Percentiles rank a stretch among this genome's conserved stretches.
These are phyloP conservation scores for Dendrobium officinale DNA, from an alignment of 106 monocot genomes.

Conservation along the genomic window DNA sequence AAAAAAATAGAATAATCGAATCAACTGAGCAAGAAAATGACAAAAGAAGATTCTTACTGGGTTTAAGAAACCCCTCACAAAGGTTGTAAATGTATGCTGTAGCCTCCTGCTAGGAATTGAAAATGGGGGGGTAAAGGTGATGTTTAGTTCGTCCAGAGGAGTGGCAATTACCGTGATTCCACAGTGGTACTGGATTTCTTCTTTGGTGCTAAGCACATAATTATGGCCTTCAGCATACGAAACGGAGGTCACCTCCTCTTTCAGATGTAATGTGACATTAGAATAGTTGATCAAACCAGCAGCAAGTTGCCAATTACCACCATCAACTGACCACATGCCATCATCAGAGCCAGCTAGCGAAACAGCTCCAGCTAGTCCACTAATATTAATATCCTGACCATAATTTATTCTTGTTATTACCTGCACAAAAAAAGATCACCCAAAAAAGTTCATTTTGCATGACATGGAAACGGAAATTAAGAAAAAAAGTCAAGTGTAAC, in stretches of 20 bases:
- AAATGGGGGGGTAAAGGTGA: slow-evolving; percentile 65
- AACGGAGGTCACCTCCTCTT: slow-evolving; percentile 62
- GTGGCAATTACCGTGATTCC: slow-evolving; percentile 66
- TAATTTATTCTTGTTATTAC: slow-evolving; percentile 95
- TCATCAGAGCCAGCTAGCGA: slow-evolving; percentile 82
- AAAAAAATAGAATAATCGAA: background rate
- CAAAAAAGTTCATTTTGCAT: background rate
- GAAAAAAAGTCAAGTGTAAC: background rate
- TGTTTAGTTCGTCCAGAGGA: slow-evolving; percentile 88
- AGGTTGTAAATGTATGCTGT: slow-evolving; percentile 89
- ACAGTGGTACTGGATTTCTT: slow-evolving; percentile 55
- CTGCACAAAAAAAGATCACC: slow-evolving; percentile 19
- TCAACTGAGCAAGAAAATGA: background rate
- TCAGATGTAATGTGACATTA: slow-evolving; percentile 51
- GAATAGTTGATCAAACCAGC: slow-evolving; percentile 65
- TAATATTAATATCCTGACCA: slow-evolving; percentile 73
- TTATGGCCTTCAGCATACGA: slow-evolving; percentile 28
- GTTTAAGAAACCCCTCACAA: slow-evolving; percentile 78
- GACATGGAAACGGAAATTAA: background rate
- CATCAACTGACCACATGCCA: slow-evolving; percentile 76
- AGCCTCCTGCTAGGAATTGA: slow-evolving; percentile 70
- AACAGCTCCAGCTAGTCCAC: slow-evolving; percentile 91
- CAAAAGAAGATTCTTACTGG: slow-evolving; percentile 47
- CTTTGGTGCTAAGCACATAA: slow-evolving; percentile 54
- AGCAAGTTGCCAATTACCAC: slow-evolving; percentile 85